Base-by-base conservation (phyloP, 1,284 basidiomycete genomes). In the Heterobasidion occidentale region DNA sequence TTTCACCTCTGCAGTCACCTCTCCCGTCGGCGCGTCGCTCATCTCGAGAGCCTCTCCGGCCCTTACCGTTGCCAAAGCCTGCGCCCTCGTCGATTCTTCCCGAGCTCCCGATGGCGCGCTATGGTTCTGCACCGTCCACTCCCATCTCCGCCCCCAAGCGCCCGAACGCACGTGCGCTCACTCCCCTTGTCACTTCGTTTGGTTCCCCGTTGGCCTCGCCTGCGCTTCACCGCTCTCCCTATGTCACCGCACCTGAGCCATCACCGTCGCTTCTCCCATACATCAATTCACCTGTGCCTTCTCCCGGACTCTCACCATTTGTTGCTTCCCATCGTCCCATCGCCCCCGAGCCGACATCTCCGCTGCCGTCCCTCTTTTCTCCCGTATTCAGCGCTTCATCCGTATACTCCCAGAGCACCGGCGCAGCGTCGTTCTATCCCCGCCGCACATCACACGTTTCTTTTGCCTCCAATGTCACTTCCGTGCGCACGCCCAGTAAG, bases 31-130 rank as follows among this genome's bases (percentile, higher is more conserved):
- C 9, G 20, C 33, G 12, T 36, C 51, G 33, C 14, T 38, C n/a
- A 9, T 52, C 34, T 15, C 74, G 70, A 27, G 77, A 80, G 59
- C 79, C 78, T 0, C 61, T 78, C 38, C 74, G 79, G 14, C 69
- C 67, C 35, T 74, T 86, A 15, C 83, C 84, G 5, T 80, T 79
- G 0, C 79, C 80, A 2, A 86, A 85, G 64, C 84, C 84, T 1
- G 80, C 74, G 0, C 84, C 84, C 0, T 79, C 75, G 0, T 65
- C 72, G 0, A 72, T 72, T 9, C 68, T 77, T 9, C 72, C 75
- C 17, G 69, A 72, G 14, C 60, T 75, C 7, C 79, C 79, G 54
- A 46, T 54, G 55, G 12, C 58, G 56, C 38, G 46, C 58, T 15
- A 51, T 47, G n/a, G 19, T 34, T n/a, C 48, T 7, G n/a, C 35